Evolutionary conservation across 1,139 yeast species (phyloP).

Genomic region (Candida sanyaensis): DNA sequence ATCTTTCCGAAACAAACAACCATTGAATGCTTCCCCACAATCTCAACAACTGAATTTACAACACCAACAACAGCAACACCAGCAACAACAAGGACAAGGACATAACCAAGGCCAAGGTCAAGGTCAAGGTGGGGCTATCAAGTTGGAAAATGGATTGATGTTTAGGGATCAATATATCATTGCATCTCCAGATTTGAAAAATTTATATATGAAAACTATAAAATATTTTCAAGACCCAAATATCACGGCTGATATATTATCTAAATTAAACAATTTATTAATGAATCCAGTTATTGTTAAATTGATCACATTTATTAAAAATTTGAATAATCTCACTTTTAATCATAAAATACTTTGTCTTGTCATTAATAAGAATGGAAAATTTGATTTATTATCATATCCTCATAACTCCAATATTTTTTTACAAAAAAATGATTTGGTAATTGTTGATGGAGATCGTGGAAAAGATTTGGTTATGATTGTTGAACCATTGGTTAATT

Average conservation of each 20-base stretch:
- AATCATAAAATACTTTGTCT: slow-evolving; percentile 46
- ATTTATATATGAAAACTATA: slow-evolving; percentile 42
- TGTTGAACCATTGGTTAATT: slow-evolving; percentile 44
- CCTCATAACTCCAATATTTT: slow-evolving; percentile 51
- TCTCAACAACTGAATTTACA: slow-evolving; percentile 11
- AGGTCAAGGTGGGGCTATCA: slow-evolving; percentile 18
- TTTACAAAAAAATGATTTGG: slow-evolving; percentile 49
- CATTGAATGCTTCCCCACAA: neutral
- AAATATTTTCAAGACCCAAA: slow-evolving; percentile 49
- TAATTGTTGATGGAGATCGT: slow-evolving; percentile 52
- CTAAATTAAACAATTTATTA: slow-evolving; percentile 34
- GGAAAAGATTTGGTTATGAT: slow-evolving; percentile 55
- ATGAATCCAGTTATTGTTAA: slow-evolving; percentile 31
- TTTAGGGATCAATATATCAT: slow-evolving; percentile 53
- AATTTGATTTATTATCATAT: slow-evolving; percentile 50
- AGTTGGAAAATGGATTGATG: slow-evolving; percentile 58
- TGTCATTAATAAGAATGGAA: slow-evolving; percentile 59
- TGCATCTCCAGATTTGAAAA: slow-evolving; percentile 52
- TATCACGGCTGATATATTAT: slow-evolving; percentile 33
- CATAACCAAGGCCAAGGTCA: neutral
- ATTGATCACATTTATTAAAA: slow-evolving; percentile 42
- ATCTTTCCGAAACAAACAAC: slow-evolving; percentile 2
- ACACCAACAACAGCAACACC: slow-evolving; percentile 8
- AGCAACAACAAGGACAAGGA: neutral
- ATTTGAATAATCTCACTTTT: slow-evolving; percentile 44